phyloP scores from a whole-genome alignment of 495 filamentous ascomycete species.

The Penicillium argentinense region DNA sequence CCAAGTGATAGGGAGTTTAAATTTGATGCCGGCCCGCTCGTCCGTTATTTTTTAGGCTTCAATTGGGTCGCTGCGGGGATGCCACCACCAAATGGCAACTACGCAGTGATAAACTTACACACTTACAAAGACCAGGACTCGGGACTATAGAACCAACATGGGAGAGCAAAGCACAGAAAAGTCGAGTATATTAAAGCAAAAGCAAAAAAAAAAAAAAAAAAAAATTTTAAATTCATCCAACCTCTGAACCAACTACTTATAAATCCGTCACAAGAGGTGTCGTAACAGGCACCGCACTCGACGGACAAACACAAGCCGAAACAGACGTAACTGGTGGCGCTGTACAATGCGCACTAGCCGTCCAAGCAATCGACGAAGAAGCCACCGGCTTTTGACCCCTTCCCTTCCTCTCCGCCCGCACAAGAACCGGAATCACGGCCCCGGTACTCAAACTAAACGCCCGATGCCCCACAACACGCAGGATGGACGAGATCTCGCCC shows the following conservation, averaged over 20 bases:
- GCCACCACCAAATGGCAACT: no score
- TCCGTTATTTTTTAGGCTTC: no score
- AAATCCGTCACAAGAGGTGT: constrained; percentile 28
- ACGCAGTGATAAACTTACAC: no score
- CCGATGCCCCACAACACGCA: constrained; percentile 61
- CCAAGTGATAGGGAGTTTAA: no score
- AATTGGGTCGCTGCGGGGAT: no score
- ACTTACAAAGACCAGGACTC: no score
- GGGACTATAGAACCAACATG: no score
- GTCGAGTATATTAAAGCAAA: no score
- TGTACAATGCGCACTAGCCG: constrained; percentile 49
- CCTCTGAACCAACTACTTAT: background rate
- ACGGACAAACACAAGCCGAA: constrained; percentile 48
- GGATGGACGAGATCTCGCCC: constrained; percentile 58
- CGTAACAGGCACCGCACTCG: constrained; percentile 39
- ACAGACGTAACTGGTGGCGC: constrained; percentile 49
- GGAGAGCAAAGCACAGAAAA: no score
- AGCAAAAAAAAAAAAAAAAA: background rate
- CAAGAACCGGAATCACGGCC: constrained; percentile 68
- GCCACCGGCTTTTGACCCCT: constrained; percentile 8
- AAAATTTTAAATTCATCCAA: background rate
- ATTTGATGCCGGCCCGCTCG: no score
- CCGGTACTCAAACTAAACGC: constrained; percentile 62
- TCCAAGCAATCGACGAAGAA: constrained; percentile 39
- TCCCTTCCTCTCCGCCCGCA: constrained; percentile 50